A percentile compares a stretch with the other conserved stretches of the same genome.
Evolutionary conservation across 176 grass and related monocot genomes (phyloP).

Genomic region (Carex parvula): DNA sequence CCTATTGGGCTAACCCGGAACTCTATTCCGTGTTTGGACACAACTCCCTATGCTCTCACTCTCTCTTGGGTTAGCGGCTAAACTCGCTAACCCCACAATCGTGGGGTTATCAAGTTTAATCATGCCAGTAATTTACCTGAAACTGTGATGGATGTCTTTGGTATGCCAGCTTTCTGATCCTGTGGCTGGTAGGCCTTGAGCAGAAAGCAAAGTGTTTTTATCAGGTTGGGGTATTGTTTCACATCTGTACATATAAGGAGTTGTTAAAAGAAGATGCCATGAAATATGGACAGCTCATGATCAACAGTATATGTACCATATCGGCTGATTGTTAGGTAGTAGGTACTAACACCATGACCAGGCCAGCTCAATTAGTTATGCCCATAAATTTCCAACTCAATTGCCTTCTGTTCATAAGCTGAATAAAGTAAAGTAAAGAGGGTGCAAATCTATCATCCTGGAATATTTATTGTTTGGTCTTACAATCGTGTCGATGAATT

Average conservation of each 20-base stretch:
- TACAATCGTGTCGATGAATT: background rate
- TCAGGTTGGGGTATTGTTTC: slow-evolving; percentile 71
- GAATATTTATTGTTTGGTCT: background rate
- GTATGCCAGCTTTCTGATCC: background rate
- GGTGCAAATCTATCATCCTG: background rate
- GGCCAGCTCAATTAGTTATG: background rate
- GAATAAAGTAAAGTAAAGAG: background rate
- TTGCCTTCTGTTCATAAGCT: background rate
- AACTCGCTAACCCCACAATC: no score
- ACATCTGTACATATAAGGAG: slow-evolving; percentile 48
- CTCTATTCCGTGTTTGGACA: no score
- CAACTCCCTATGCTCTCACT: no score
- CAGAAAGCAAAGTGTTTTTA: slow-evolving; percentile 70
- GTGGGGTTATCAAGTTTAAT: background rate
- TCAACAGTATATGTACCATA: background rate
- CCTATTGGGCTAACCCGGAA: no score
- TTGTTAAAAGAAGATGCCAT: background rate
- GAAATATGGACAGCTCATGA: background rate
- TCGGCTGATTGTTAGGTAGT: background rate
- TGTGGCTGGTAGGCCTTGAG: slow-evolving; percentile 36
- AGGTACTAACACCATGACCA: background rate
- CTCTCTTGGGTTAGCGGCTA: no score
- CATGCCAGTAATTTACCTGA: background rate
- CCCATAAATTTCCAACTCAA: background rate
- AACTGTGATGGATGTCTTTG: slow-evolving; percentile 12